Evolutionary conservation across 768 basidiomycete genomes (phyloP).

Genomic region (Boletus huronensis): DNA sequence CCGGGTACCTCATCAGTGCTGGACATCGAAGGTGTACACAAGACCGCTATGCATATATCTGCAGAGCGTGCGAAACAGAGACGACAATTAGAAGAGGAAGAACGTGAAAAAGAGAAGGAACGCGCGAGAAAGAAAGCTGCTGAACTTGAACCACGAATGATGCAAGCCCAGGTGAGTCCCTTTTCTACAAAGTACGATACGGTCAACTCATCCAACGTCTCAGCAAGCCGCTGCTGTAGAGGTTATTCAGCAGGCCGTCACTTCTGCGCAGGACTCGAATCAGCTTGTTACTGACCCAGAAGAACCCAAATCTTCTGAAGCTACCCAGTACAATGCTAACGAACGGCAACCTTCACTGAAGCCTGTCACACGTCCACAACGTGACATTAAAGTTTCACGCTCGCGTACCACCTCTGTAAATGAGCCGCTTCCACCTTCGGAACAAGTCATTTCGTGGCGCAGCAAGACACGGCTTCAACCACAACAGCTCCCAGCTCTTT

Average conservation of each 20-base stretch:
- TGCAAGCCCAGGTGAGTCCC: slow-evolving; percentile 26
- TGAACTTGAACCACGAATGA: slow-evolving; percentile 69
- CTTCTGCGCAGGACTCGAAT: slow-evolving; percentile 16
- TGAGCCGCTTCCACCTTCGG: slow-evolving; percentile 26
- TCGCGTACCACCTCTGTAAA: slow-evolving; percentile 11
- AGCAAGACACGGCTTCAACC: slow-evolving; percentile 37
- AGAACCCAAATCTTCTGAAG: slow-evolving; percentile 3
- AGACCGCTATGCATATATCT: slow-evolving; percentile 77
- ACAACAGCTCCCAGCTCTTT: slow-evolving; percentile 31
- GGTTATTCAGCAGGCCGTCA: slow-evolving; percentile 47
- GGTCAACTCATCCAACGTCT: slow-evolving; percentile 6
- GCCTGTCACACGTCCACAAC: slow-evolving; percentile 25
- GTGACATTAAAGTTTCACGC: slow-evolving; percentile 8
- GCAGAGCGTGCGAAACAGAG: slow-evolving; percentile 81
- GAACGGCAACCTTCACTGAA: slow-evolving; percentile 36
- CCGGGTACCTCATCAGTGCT: slow-evolving; percentile 28
- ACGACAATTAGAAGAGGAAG: slow-evolving; percentile 79
- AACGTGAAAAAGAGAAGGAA: slow-evolving; percentile 75
- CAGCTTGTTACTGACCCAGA: slow-evolving; percentile 6
- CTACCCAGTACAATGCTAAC: slow-evolving; percentile 12
- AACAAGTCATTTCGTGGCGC: slow-evolving; percentile 65
- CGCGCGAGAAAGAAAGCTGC: slow-evolving; percentile 77
- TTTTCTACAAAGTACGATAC: slow-evolving; percentile 4
- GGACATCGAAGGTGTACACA: slow-evolving; percentile 64
- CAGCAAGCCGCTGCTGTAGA: slow-evolving; percentile 39